Percentiles rank a stretch among this genome's conserved stretches.
phyloP scores from a whole-genome alignment of 306 rosid genomes.

The Lupinus albus region DNA sequence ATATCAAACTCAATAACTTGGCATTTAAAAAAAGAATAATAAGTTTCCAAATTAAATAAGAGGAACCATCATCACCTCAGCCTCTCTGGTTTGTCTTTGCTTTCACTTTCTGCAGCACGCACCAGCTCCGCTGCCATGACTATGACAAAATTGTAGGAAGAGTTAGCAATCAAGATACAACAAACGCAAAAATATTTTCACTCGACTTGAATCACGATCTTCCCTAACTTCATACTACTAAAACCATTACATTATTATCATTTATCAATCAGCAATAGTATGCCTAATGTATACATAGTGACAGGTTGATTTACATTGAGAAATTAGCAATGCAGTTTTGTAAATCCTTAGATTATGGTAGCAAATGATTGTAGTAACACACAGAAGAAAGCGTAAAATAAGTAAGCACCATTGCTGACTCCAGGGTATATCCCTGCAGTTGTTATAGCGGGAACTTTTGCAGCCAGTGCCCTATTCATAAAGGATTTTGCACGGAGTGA shows the following conservation, averaged over 20 bases:
- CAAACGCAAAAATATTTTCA: slow-evolving; percentile 8
- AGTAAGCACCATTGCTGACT: slow-evolving; percentile 85
- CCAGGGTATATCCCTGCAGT: slow-evolving; percentile 94
- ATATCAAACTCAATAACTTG: slow-evolving; percentile 15
- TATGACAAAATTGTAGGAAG: slow-evolving; percentile 42
- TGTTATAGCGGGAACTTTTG: slow-evolving; percentile 84
- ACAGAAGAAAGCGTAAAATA: slow-evolving; percentile 43
- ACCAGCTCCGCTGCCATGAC: slow-evolving; percentile 98
- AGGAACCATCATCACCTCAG: slow-evolving; percentile 62
- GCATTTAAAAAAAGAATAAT: background rate
- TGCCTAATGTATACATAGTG: background rate
- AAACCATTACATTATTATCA: background rate
- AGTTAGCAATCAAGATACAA: slow-evolving; percentile 20
- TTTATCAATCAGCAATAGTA: background rate
- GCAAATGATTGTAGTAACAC: too few relatives aligned
- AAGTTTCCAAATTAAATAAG: slow-evolving; percentile 15
- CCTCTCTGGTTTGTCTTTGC: slow-evolving; percentile 67
- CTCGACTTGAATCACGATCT: slow-evolving; percentile 5
- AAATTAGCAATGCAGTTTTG: background rate
- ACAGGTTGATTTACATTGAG: background rate
- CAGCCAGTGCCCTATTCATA: slow-evolving; percentile 60
- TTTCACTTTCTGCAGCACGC: slow-evolving; percentile 67
- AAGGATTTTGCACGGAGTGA: slow-evolving; percentile 72
- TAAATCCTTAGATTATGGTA: background rate
- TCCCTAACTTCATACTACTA: slow-evolving; percentile 2